Conservation (phyloP, 129 eudicot species). For the Daucus carota region DNA sequence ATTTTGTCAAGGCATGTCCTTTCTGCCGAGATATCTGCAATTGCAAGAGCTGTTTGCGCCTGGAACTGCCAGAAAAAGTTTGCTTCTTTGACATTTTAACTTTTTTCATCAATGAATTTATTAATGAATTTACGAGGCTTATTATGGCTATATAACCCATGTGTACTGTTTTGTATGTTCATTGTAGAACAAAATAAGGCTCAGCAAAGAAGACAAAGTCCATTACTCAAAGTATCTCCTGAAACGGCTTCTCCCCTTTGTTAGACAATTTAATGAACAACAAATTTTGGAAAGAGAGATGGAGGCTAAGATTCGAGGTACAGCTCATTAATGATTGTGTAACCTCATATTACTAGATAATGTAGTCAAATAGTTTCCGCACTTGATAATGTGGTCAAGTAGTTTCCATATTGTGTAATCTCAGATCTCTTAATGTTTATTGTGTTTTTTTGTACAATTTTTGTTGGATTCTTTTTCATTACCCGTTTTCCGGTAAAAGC, state of each 20-base stretch:
- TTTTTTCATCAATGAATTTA: neutral
- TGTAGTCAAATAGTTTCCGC: too few species aligned
- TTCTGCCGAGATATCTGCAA: neutral
- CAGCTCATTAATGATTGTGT: neutral
- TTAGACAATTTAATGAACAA: slow-evolving; percentile 45
- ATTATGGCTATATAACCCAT: neutral
- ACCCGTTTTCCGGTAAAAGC: neutral
- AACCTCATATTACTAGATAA: too few species aligned
- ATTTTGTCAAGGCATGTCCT: neutral
- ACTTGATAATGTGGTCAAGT: neutral
- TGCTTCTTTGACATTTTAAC: neutral
- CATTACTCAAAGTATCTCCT: slow-evolving; percentile 41
- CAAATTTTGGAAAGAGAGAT: slow-evolving; percentile 45
- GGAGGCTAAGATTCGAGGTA: slow-evolving; percentile 78
- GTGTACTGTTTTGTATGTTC: neutral
- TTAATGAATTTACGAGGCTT: neutral
- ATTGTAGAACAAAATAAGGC: neutral
- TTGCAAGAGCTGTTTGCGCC: neutral
- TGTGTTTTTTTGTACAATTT: neutral
- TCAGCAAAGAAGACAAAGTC: neutral
- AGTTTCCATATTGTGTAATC: neutral
- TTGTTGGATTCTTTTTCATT: neutral
- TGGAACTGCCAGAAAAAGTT: neutral
- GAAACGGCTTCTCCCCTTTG: slow-evolving; percentile 50
- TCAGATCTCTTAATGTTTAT: neutral